These are phyloP conservation scores for Stipa capillata DNA, from an alignment of 176 grass and related monocot species.

Conservation along the genomic window DNA sequence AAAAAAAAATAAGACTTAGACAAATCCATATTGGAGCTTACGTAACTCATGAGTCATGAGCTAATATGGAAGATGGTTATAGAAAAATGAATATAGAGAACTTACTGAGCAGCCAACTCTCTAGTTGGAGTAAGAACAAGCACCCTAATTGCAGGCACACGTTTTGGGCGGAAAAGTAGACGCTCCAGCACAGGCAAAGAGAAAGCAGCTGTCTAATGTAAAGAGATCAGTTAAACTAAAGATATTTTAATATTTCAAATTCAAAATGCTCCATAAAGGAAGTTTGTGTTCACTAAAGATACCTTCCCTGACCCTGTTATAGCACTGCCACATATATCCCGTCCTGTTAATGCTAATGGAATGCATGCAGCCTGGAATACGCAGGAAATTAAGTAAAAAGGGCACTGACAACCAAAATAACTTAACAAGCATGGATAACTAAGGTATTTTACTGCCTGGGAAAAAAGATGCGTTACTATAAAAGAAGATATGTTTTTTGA, in stretches of 20 bases:
- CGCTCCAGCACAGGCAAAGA: conserved; percentile 81
- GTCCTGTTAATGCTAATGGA: conserved; percentile 87
- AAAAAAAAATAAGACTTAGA: too few relatives aligned
- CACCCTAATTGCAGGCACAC: conserved; percentile 88
- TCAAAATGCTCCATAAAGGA: conserved; percentile 7
- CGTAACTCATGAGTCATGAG: background rate
- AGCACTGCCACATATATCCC: conserved; percentile 97
- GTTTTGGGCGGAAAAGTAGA: conserved; percentile 86
- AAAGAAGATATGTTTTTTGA: background rate
- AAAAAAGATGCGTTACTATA: too few relatives aligned
- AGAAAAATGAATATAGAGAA: conserved; percentile 24
- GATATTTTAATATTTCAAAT: conserved; percentile 10
- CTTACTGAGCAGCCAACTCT: conserved; percentile 93
- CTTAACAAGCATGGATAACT: background rate
- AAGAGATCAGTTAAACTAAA: conserved; percentile 17
- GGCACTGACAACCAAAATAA: background rate
- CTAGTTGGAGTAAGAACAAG: conserved; percentile 94
- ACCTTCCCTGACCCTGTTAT: conserved; percentile 98
- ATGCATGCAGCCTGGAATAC: conserved; percentile 81
- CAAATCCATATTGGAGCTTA: background rate
- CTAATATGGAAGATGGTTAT: background rate
- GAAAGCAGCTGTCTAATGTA: conserved; percentile 86
- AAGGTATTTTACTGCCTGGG: too few relatives aligned
- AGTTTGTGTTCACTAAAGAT: conserved; percentile 12
- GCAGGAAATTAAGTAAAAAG: conserved; percentile 20